Percentiles rank a stretch among this genome's conserved stretches.
These are phyloP conservation scores for Gaeumannomyces sp. DNA, from an alignment of 2,329 filamentous ascomycete species.

Conservation along the genomic window DNA sequence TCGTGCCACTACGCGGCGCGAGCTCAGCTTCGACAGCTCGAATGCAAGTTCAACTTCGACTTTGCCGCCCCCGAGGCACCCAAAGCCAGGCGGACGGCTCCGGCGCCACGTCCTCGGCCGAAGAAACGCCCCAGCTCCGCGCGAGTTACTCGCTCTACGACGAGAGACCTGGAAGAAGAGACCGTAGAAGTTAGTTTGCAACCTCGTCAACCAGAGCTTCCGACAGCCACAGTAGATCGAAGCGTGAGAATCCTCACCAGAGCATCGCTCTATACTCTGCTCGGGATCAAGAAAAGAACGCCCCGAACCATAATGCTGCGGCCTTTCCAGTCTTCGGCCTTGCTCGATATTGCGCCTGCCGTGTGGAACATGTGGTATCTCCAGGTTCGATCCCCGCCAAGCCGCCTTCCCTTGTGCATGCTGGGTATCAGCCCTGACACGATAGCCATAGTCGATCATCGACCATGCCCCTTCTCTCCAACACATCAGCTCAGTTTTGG, in stretches of 20 bases:
- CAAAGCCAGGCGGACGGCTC: background rate
- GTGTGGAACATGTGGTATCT: constrained; percentile 17
- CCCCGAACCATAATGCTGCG: constrained; percentile 10
- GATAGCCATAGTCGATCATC: constrained; percentile 1
- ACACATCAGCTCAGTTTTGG: constrained; percentile 12
- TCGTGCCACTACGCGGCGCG: background rate
- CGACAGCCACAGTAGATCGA: background rate
- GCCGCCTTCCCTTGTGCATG: background rate
- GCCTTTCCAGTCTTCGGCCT: background rate
- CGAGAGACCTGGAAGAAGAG: background rate
- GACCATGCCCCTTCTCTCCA: constrained; percentile 2
- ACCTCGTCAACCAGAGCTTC: background rate
- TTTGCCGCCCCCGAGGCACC: background rate
- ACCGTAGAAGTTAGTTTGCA: too few relatives aligned
- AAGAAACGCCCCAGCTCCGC: background rate
- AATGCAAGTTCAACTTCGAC: constrained; percentile 3
- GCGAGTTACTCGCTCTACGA: background rate
- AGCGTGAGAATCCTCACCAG: constrained; percentile 2
- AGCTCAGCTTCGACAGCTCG: constrained; percentile 3
- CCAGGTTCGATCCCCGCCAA: constrained; percentile 10
- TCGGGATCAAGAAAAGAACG: constrained; percentile 11
- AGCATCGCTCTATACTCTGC: constrained; percentile 9
- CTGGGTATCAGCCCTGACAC: background rate
- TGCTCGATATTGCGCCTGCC: constrained; percentile 17
- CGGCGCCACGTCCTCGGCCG: background rate